These are phyloP conservation scores for Artemisia argyi DNA, from an alignment of 129 eudicot species.

Conservation along the genomic window DNA sequence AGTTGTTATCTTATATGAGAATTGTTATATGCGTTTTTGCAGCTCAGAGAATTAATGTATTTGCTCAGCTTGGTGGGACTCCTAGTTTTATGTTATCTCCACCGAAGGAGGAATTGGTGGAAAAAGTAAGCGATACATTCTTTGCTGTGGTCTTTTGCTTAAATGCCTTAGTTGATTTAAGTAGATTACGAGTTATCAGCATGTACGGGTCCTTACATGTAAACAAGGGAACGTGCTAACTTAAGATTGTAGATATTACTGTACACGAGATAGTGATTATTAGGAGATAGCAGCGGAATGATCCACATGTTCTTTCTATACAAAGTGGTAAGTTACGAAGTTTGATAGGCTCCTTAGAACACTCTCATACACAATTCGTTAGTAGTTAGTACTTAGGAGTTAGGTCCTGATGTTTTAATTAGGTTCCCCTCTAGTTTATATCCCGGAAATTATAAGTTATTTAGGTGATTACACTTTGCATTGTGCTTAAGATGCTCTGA, in stretches of 20 bases:
- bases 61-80: too few species aligned
- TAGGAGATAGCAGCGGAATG: background rate
- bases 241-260: background rate
- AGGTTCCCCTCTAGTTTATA: background rate
- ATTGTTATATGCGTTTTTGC: too few species aligned
- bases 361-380: background rate
- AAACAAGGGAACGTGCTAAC: background rate
- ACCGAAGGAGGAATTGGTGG: too few species aligned
- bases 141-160: background rate
- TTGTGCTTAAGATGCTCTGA: background rate
- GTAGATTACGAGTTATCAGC: background rate
- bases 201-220: background rate
- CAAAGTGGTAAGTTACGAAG: background rate
- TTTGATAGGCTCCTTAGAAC: background rate
- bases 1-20: too few species aligned
- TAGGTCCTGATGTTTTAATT: background rate
- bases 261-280: background rate
- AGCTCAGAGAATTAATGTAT: too few species aligned
- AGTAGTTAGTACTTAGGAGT: background rate
- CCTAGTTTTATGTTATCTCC: too few species aligned
- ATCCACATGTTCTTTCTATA: background rate
- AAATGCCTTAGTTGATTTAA: background rate
- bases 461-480: background rate
- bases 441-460: background rate
- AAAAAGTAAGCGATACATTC: constrained; percentile 41